A percentile compares a stretch with the other conserved stretches of the same genome.
Conservation (phyloP, 2,329 filamentous ascomycete species). For the Trichophyton mentagrophytes region DNA sequence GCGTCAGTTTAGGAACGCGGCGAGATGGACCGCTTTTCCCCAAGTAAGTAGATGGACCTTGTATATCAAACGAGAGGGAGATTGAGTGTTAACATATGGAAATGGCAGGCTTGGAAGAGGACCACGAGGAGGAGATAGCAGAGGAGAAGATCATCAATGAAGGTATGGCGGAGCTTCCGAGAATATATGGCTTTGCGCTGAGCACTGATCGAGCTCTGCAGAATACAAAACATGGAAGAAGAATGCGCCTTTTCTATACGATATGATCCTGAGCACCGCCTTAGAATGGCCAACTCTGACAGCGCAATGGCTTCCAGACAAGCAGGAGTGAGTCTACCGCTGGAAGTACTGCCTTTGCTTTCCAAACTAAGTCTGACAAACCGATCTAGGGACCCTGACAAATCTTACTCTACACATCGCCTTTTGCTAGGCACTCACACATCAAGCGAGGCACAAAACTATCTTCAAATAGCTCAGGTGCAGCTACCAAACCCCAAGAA, state of each 20-base stretch:
- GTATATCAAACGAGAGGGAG: background rate
- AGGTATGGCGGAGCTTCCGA: slow-evolving; percentile 37
- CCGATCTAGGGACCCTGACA: slow-evolving; percentile 53
- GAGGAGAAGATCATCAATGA: slow-evolving; percentile 91
- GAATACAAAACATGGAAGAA: slow-evolving; percentile 99
- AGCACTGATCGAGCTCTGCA: slow-evolving; percentile 22
- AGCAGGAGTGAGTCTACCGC: slow-evolving; percentile 51
- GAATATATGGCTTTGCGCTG: background rate
- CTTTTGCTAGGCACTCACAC: slow-evolving; percentile 92
- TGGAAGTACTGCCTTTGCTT: background rate
- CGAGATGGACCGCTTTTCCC: slow-evolving; percentile 4
- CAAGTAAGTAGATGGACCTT: slow-evolving; percentile 5
- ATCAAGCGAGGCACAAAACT: slow-evolving; percentile 71
- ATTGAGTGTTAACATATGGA: background rate
- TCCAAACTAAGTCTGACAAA: slow-evolving; percentile 6
- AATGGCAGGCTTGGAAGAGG: slow-evolving; percentile 19
- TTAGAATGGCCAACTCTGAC: slow-evolving; percentile 96
- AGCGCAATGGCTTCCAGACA: slow-evolving; percentile 95
- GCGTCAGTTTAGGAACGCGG: background rate
- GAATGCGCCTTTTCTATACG: slow-evolving; percentile 95
- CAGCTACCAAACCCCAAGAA: slow-evolving; percentile 69
- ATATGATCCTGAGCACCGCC: slow-evolving; percentile 90
- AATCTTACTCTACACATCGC: slow-evolving; percentile 76
- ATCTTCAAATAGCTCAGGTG: slow-evolving; percentile 86
- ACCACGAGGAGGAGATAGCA: slow-evolving; percentile 59